Conservation (phyloP, 371 early-diverging fungal species). For the Parasitella parasitica region DNA sequence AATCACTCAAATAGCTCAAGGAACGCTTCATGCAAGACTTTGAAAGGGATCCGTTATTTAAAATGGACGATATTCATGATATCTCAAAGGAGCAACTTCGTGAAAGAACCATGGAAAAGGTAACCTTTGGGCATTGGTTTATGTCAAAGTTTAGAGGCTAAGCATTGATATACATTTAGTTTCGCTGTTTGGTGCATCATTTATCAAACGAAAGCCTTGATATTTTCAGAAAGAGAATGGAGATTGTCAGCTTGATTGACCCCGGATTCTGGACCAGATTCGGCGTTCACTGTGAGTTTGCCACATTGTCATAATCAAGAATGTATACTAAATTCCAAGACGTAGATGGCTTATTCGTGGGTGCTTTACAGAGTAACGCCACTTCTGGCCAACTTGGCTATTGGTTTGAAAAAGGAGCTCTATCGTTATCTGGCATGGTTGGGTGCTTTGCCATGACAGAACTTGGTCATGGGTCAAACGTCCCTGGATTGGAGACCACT, state of each 20-base stretch:
- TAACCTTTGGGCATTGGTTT: background rate
- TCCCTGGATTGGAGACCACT: constrained; percentile 90
- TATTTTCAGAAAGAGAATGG: constrained; percentile 80
- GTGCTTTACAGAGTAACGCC: constrained; percentile 86
- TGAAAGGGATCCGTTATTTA: constrained; percentile 87
- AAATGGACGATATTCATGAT: constrained; percentile 79
- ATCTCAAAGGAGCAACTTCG: constrained; percentile 76
- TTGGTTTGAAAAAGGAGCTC: constrained; percentile 89
- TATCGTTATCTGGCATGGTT: constrained; percentile 76
- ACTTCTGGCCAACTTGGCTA: constrained; percentile 83
- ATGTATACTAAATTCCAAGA: background rate
- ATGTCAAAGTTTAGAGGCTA: background rate
- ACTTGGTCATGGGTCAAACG: constrained; percentile 87
- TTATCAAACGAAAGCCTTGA: constrained; percentile 75
- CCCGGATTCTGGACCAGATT: constrained; percentile 93
- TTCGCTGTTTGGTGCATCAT: constrained; percentile 72
- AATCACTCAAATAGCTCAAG: constrained; percentile 48
- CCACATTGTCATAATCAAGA: background rate
- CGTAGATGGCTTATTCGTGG: constrained; percentile 84
- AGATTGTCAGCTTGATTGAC: constrained; percentile 77
- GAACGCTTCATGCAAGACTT: constrained; percentile 84
- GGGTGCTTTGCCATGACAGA: constrained; percentile 96
- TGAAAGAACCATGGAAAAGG: constrained; percentile 87
- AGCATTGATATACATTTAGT: constrained; percentile 24
- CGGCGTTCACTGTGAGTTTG: constrained; percentile 76